Conservation (phyloP, 805 yeast genomes). For the Diddensiella santjacobensis region DNA sequence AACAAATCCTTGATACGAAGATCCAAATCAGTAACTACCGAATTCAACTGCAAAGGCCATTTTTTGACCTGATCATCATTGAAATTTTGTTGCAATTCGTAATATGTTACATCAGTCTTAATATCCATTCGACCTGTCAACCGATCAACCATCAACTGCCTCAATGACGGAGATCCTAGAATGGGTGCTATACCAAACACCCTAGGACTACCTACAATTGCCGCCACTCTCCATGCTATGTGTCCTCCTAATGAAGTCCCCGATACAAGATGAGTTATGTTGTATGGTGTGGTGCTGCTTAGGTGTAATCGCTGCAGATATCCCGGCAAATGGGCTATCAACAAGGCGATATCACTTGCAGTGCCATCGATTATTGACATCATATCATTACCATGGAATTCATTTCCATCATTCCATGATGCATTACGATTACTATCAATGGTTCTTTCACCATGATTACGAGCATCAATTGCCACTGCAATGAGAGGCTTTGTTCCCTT, state of each 20-base stretch:
- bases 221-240: slow-evolving; percentile 45
- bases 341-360: slow-evolving; percentile 41
- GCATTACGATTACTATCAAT: slow-evolving; percentile 37
- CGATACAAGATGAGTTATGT: slow-evolving; percentile 38
- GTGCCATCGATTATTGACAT: slow-evolving; percentile 46
- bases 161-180: slow-evolving; percentile 47
- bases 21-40: slow-evolving; percentile 16
- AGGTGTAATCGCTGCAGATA: slow-evolving; percentile 29
- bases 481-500: slow-evolving; percentile 33
- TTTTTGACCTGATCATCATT: slow-evolving; percentile 1
- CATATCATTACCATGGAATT: slow-evolving; percentile 51
- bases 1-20: slow-evolving; percentile 13
- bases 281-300: slow-evolving; percentile 25
- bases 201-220: slow-evolving; percentile 20
- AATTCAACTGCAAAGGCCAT: slow-evolving; percentile 14
- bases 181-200: slow-evolving; percentile 44
- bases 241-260: slow-evolving; percentile 61
- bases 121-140: neutral
- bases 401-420: slow-evolving; percentile 48
- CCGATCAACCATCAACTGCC: slow-evolving; percentile 41
- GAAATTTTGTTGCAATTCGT: neutral
- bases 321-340: slow-evolving; percentile 44
- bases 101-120: slow-evolving; percentile 10
- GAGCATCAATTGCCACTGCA: slow-evolving; percentile 48
- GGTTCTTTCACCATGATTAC: slow-evolving; percentile 54